Percentiles rank a stretch among this genome's conserved stretches.
Evolutionary conservation across 345 rosid species (phyloP).

Genomic region (Brassica nigra): DNA sequence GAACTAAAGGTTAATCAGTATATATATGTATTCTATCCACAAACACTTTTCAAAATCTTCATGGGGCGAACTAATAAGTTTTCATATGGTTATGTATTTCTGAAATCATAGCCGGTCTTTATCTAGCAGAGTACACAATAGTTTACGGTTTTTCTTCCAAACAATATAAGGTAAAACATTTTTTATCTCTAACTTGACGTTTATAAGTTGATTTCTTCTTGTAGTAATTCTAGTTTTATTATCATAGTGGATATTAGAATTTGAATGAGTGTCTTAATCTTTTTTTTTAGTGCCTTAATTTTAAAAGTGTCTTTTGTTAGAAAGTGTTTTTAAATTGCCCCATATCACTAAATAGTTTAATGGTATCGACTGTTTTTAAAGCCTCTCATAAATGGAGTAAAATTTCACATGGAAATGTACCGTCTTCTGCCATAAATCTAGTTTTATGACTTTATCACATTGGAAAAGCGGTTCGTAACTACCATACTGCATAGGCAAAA

Average conservation of each 20-base stretch:
- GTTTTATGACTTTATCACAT: slow-evolving; percentile 19
- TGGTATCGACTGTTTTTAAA: background rate
- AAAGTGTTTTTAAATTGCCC: background rate
- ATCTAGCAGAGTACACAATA: background rate
- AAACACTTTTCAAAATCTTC: background rate
- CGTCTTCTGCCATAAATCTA: slow-evolving; percentile 28
- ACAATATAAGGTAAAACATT: background rate
- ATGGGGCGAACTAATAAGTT: background rate
- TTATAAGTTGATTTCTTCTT: background rate
- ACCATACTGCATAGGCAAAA: background rate
- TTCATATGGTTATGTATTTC: slow-evolving; percentile 28
- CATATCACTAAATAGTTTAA: background rate
- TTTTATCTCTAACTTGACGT: background rate
- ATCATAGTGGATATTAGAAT: background rate
- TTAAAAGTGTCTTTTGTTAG: background rate
- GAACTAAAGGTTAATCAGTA: background rate
- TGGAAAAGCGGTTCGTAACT: slow-evolving; percentile 28
- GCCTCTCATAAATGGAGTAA: background rate
- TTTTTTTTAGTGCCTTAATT: background rate
- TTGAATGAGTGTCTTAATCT: background rate
- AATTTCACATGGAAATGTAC: slow-evolving; percentile 29
- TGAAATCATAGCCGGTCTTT: background rate
- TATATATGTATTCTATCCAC: background rate
- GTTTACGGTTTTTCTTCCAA: background rate
- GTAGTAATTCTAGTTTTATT: background rate